Evolutionary conservation across 257 asterid species (phyloP).

Genomic region (Scutellaria minor): DNA sequence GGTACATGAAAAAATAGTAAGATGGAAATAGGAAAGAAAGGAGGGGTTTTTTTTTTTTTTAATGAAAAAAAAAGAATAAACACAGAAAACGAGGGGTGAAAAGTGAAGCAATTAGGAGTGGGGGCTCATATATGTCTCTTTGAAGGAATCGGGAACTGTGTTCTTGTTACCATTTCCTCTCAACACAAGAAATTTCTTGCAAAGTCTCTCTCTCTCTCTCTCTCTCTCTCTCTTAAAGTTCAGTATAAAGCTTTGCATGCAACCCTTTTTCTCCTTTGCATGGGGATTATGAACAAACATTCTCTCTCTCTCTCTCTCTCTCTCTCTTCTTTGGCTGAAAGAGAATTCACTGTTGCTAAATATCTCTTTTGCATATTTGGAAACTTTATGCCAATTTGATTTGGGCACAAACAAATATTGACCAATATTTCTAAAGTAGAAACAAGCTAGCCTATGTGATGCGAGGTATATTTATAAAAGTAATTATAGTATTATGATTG

Average conservation of each 20-base stretch:
- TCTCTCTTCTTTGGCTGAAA: background rate
- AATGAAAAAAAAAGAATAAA: background rate
- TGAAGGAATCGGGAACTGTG: constrained; percentile 56
- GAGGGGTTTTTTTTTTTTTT: background rate
- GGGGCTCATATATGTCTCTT: constrained; percentile 41
- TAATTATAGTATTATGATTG: too few relatives aligned
- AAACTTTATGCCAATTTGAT: background rate
- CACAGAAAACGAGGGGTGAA: constrained; percentile 52
- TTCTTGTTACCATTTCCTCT: constrained; percentile 24
- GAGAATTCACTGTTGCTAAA: background rate
- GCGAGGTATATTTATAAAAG: too few relatives aligned
- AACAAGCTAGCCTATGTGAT: too few relatives aligned
- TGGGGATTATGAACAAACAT: constrained; percentile 50
- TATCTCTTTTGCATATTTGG: background rate
- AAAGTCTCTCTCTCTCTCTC: background rate
- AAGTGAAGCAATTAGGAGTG: constrained; percentile 45
- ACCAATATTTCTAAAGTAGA: too few relatives aligned
- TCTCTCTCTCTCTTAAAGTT: constrained; percentile 26
- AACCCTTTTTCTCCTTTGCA: constrained; percentile 37
- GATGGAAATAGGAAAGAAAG: background rate
- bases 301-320: constrained; percentile 28
- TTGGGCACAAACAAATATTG: too few relatives aligned
- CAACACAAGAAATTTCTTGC: too few relatives aligned
- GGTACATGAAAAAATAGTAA: too few relatives aligned
- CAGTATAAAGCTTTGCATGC: constrained; percentile 36